A percentile compares a stretch with the other conserved stretches of the same genome.
phyloP scores from a whole-genome alignment of 1,139 yeast species.

The Candida sanyaensis region DNA sequence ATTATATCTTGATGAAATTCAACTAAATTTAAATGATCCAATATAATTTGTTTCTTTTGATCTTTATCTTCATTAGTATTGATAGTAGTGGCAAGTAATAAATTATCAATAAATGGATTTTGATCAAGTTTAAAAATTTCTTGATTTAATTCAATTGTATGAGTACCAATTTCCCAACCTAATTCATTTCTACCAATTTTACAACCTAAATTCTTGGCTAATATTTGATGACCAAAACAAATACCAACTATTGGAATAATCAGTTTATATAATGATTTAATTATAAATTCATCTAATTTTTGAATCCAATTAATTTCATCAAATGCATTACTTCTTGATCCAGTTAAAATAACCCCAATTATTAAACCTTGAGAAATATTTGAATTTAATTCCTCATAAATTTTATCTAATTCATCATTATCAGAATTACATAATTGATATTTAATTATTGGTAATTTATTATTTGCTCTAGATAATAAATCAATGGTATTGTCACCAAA shows the following conservation, averaged over 20 bases:
- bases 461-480: constrained; percentile 24
- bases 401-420: constrained; percentile 7
- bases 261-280: constrained; percentile 24
- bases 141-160: constrained; percentile 49
- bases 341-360: constrained; percentile 58
- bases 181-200: constrained; percentile 53
- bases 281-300: constrained; percentile 45
- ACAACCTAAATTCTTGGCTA: constrained; percentile 66
- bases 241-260: constrained; percentile 58
- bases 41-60: constrained; percentile 13
- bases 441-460: constrained; percentile 24
- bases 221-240: constrained; percentile 87
- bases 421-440: constrained; percentile 38
- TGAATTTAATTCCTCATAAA: constrained; percentile 10
- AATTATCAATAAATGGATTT: constrained; percentile 31
- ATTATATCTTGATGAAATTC: constrained; percentile 79
- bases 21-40: constrained; percentile 41
- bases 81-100: constrained; percentile 17
- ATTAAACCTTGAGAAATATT: constrained; percentile 35
- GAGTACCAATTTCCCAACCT: constrained; percentile 78
- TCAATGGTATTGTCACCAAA: constrained; percentile 51
- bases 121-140: constrained; percentile 31
- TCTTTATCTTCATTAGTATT: background rate
- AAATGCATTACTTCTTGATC: constrained; percentile 64
- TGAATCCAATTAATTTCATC: constrained; percentile 55